Percentiles rank a stretch among this genome's conserved stretches.
Conservation (phyloP, 768 basidiomycete species). For the Trametes villosa region DNA sequence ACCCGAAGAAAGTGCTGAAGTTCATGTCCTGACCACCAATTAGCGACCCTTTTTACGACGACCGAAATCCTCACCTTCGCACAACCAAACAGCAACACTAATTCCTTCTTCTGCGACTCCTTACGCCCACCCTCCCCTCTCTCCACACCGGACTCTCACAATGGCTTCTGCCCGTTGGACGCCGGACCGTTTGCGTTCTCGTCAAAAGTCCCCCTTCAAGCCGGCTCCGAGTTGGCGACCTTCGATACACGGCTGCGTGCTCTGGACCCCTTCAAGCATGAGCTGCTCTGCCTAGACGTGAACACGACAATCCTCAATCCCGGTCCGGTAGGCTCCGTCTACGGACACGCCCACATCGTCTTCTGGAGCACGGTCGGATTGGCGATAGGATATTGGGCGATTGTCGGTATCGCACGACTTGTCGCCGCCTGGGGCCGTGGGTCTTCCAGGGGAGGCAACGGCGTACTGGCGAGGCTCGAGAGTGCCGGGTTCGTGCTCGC, state of each 20-base stretch:
- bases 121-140: conserved; percentile 72
- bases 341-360: conserved; percentile 68
- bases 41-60: conserved; percentile 87
- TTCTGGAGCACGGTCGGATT: conserved; percentile 78
- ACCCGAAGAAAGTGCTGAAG: background rate
- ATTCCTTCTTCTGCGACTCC: conserved; percentile 76
- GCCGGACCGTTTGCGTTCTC: conserved; percentile 85
- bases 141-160: conserved; percentile 35
- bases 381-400: conserved; percentile 78
- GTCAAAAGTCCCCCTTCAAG: conserved; percentile 67
- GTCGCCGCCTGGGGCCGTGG: conserved; percentile 86
- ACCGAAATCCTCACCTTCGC: conserved; percentile 80
- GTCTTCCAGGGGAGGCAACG: conserved; percentile 56
- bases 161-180: conserved; percentile 74
- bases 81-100: conserved; percentile 70
- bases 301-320: conserved; percentile 77
- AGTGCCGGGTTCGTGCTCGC: conserved; percentile 88
- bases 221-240: conserved; percentile 77
- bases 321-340: conserved; percentile 54
- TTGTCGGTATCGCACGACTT: conserved; percentile 81
- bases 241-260: conserved; percentile 84
- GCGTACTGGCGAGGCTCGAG: conserved; percentile 73
- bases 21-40: background rate
- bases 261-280: conserved; percentile 83
- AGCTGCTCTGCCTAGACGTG: conserved; percentile 83